Conservation (phyloP, 305 asterid species). For the Plantago coronopus region DNA sequence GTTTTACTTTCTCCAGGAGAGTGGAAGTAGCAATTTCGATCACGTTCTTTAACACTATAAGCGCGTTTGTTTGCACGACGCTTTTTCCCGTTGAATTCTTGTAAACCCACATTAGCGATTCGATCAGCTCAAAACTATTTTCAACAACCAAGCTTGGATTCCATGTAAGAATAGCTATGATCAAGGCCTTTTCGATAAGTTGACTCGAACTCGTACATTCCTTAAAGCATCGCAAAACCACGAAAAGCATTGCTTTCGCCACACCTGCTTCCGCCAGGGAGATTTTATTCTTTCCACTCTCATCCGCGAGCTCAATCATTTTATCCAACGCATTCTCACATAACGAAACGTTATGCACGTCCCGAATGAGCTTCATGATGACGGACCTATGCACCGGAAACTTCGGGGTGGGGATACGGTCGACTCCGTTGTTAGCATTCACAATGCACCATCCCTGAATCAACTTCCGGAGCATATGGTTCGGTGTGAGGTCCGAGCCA, state of each 20-base stretch:
- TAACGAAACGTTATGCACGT: conserved; percentile 4
- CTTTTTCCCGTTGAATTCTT: not conserved
- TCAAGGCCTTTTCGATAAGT: conserved; percentile 41
- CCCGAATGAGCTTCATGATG: conserved; percentile 49
- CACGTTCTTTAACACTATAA: conserved; percentile 32
- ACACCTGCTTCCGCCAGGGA: conserved; percentile 60
- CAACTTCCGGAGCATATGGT: conserved; percentile 73
- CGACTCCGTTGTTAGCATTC: conserved; percentile 53
- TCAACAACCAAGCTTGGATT: conserved; percentile 31
- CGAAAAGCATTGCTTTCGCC: conserved; percentile 36
- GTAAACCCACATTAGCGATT: conserved; percentile 42
- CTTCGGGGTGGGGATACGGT: conserved; percentile 70
- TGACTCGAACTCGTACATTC: conserved; percentile 16
- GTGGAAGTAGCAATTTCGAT: conserved; percentile 29
- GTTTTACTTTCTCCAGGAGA: conserved; percentile 31
- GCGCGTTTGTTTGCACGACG: conserved; percentile 29
- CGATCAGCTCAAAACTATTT: conserved; percentile 36
- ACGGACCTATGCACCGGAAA: conserved; percentile 39
- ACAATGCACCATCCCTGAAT: conserved; percentile 78
- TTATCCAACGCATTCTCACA: conserved; percentile 34
- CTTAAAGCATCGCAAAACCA: conserved; percentile 33
- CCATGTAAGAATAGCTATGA: conserved; percentile 56
- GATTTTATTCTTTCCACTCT: conserved; percentile 45
- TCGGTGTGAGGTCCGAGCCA: conserved; percentile 67
- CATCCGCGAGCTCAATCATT: conserved; percentile 41